Base-by-base conservation (phyloP, 2,329 filamentous ascomycete genomes). In the Penicillium sp. region DNA sequence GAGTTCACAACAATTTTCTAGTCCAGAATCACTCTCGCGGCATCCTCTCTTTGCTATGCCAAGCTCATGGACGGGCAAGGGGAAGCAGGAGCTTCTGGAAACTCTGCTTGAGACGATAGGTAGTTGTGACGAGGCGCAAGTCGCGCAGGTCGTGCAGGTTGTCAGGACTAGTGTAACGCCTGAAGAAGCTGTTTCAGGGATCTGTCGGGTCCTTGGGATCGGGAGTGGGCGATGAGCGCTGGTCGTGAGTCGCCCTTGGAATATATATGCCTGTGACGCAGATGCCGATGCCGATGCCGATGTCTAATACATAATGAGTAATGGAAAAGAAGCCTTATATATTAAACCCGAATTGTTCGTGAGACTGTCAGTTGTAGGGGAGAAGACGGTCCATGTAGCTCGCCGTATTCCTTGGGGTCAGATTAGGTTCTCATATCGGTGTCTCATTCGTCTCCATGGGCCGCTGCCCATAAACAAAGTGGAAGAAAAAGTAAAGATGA, bases 381-480 rank as follows among this genome's bases (percentile, higher is more conserved):
- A 26, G 14, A 37, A 35, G 29, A 16, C n/a, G n/a, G 19, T 19
- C 16, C 35, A 39, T n/a, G 35, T 39, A 19, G n/a, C 9, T 19
- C n/a, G n/a, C 39, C 19, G 39, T 42, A 42, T 11, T 21, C 19
- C 31, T 33, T 33, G 31, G 4, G 3, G 2, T 23, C 19, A 14
- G 11, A 13, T 14, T 3, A 23, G 49, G 19, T 16, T 31, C 53
- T 49, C 42, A 26, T 7, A 47, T 50, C 39, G 39, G 37, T 7
- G 26, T 16, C 8, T 53, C 44, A 48, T 47, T 54, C 21, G 42
- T 31, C 23, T 58, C 61, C 29, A 68, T 21, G 31, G 71, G 71
- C 55, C 63, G 61, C 56, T 72, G 71, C 25, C 66, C 71, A 47
- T 73, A 74, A 33, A 73, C 62, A 50, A 66, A 73, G 48, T 73